Conservation (phyloP, 257 asterid species). For the Nicotiana otophora region DNA sequence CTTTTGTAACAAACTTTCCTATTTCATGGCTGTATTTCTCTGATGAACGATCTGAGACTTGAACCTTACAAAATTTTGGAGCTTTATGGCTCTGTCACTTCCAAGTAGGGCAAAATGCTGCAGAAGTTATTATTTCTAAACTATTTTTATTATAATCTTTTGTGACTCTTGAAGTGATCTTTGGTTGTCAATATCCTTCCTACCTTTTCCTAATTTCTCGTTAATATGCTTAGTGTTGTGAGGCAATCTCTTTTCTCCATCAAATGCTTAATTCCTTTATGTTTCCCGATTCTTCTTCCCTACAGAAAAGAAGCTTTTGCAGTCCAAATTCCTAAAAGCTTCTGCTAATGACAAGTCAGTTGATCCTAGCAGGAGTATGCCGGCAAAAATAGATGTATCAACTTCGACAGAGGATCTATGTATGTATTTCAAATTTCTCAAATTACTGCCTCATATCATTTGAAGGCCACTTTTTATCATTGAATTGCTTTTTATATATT, state of each 20-base stretch:
- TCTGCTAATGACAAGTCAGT: constrained; percentile 57
- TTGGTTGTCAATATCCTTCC: background rate
- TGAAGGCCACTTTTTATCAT: background rate
- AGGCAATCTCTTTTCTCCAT: background rate
- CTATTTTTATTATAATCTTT: background rate
- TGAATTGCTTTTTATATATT: background rate
- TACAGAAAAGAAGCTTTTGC: constrained; percentile 86
- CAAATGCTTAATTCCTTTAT: constrained; percentile 2
- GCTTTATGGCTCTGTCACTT: background rate
- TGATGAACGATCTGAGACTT: background rate
- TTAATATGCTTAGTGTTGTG: background rate
- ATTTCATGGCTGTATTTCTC: background rate
- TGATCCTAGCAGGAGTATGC: constrained; percentile 40
- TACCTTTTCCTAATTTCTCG: background rate
- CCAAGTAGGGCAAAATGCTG: background rate
- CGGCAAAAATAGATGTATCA: constrained; percentile 51
- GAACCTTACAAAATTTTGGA: background rate
- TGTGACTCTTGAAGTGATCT: background rate
- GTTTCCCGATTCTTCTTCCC: constrained; percentile 16
- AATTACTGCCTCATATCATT: background rate
- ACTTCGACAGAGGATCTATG: constrained; percentile 95
- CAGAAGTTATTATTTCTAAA: background rate
- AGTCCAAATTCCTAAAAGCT: constrained; percentile 70
- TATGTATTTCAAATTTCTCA: constrained; percentile 22
- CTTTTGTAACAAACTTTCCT: background rate